These are phyloP conservation scores for Arthrobotrys sinensis DNA, from an alignment of 2,329 filamentous ascomycete genomes.

Conservation along the genomic window DNA sequence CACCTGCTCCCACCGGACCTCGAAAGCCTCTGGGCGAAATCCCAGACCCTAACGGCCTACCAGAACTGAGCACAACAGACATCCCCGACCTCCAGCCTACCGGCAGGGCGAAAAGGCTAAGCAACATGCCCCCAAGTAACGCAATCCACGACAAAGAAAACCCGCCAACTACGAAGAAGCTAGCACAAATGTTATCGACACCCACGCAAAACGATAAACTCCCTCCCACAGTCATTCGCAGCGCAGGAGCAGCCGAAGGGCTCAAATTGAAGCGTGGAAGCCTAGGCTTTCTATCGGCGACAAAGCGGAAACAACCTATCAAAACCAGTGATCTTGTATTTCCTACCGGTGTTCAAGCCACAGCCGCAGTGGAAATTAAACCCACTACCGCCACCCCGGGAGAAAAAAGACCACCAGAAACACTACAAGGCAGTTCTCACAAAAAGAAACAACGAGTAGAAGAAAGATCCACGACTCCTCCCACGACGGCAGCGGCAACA, in stretches of 20 bases:
- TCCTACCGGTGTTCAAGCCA: background rate
- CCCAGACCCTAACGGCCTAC: constrained; percentile 17
- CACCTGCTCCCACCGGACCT: background rate
- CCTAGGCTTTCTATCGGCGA: background rate
- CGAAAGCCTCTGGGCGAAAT: constrained; percentile 45
- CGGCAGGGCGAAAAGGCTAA: background rate
- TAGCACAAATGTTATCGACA: constrained; percentile 10
- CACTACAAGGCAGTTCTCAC: background rate
- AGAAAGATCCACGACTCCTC: background rate
- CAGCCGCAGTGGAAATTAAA: background rate
- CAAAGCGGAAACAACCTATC: constrained; percentile 7
- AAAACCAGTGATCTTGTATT: constrained; percentile 10
- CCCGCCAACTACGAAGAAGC: background rate
- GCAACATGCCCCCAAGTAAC: background rate
- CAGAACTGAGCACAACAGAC: background rate
- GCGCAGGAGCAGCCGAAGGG: background rate
- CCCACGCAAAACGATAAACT: constrained; percentile 33
- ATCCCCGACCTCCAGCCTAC: background rate
- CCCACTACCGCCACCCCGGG: background rate
- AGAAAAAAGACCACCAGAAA: constrained; percentile 19
- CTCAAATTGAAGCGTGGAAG: constrained; percentile 8
- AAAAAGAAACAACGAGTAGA: constrained; percentile 33
- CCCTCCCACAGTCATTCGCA: background rate
- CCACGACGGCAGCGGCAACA: background rate
- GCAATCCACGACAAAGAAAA: constrained; percentile 2